Evolutionary conservation across 1,284 basidiomycete genomes (phyloP).

Genomic region (Rugosomyces carneus): DNA sequence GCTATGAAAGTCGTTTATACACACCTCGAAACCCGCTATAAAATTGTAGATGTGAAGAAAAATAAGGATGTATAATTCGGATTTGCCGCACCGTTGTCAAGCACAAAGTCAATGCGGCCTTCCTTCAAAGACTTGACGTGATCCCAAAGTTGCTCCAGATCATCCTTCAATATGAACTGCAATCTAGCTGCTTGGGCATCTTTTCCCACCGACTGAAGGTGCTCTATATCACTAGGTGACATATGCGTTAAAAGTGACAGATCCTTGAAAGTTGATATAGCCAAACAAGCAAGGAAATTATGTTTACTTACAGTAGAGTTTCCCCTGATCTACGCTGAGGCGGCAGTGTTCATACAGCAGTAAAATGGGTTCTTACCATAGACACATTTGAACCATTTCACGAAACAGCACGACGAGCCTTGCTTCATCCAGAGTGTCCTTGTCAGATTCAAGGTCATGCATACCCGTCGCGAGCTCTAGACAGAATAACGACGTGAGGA

Average conservation of each 20-base stretch:
- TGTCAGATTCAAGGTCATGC: slow-evolving; percentile 53
- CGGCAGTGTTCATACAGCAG: neutral
- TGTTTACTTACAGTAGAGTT: slow-evolving; percentile 56
- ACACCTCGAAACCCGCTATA: slow-evolving; percentile 83
- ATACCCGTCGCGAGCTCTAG: slow-evolving; percentile 66
- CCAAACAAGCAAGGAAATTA: slow-evolving; percentile 4
- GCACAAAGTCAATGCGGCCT: slow-evolving; percentile 78
- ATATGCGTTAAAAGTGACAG: slow-evolving; percentile 80
- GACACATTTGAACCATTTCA: slow-evolving; percentile 85
- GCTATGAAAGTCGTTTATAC: neutral
- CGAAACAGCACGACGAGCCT: slow-evolving; percentile 65
- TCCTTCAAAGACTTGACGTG: slow-evolving; percentile 55
- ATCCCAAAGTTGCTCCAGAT: slow-evolving; percentile 75
- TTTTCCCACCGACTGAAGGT: slow-evolving; percentile 77
- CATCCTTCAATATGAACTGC: slow-evolving; percentile 81
- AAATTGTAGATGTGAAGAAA: neutral
- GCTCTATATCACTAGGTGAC: slow-evolving; percentile 74
- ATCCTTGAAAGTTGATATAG: slow-evolving; percentile 44
- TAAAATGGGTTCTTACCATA: slow-evolving; percentile 55
- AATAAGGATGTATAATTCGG: neutral
- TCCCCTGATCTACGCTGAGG: slow-evolving; percentile 46
- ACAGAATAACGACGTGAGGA: neutral
- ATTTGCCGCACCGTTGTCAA: slow-evolving; percentile 85
- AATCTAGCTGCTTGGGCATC: slow-evolving; percentile 71
- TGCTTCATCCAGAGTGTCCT: slow-evolving; percentile 40